A percentile compares a stretch with the other conserved stretches of the same genome.
These are phyloP conservation scores for Blastobotrys raffinosifermentans DNA, from an alignment of 1,139 yeast species.

Conservation along the genomic window DNA sequence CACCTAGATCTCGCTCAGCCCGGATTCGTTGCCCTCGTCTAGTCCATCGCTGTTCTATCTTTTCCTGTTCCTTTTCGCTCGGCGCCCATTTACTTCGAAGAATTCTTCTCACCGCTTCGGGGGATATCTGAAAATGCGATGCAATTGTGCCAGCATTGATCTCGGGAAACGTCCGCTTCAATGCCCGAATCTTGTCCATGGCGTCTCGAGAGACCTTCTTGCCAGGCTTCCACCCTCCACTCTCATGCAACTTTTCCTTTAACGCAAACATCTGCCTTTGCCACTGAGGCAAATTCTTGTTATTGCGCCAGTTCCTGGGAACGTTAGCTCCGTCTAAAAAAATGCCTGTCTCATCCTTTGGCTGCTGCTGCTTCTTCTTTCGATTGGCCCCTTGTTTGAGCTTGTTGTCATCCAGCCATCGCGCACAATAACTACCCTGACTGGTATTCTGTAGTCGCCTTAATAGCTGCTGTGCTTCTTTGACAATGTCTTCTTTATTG, in stretches of 20 bases:
- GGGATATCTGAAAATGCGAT: constrained; percentile 61
- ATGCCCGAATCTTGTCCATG: constrained; percentile 56
- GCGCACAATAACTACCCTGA: too few species aligned
- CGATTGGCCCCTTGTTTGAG: too few species aligned
- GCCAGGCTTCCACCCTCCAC: constrained; percentile 58
- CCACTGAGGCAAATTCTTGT: constrained; percentile 51
- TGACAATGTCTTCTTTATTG: too few species aligned
- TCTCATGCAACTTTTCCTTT: constrained; percentile 50
- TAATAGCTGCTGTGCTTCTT: too few species aligned
- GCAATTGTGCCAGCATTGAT: constrained; percentile 58
- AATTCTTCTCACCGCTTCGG: constrained; percentile 79
- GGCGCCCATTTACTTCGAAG: constrained; percentile 76
- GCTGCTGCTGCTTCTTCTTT: constrained; percentile 1
- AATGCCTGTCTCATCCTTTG: constrained; percentile 10
- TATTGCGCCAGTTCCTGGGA: constrained; percentile 41
- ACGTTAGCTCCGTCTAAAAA: constrained; percentile 22
- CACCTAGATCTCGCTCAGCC: not conserved
- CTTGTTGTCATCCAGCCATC: too few species aligned
- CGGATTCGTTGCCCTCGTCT: constrained; percentile 38
- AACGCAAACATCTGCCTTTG: constrained; percentile 58
- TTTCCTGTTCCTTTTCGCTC: constrained; percentile 42
- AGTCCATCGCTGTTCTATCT: constrained; percentile 45
- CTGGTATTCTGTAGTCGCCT: too few species aligned
- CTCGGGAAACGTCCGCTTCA: constrained; percentile 52
- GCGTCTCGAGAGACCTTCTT: constrained; percentile 63